Evolutionary conservation across 441 rosid species (phyloP).

Genomic region (Arabidopsis lyrata): DNA sequence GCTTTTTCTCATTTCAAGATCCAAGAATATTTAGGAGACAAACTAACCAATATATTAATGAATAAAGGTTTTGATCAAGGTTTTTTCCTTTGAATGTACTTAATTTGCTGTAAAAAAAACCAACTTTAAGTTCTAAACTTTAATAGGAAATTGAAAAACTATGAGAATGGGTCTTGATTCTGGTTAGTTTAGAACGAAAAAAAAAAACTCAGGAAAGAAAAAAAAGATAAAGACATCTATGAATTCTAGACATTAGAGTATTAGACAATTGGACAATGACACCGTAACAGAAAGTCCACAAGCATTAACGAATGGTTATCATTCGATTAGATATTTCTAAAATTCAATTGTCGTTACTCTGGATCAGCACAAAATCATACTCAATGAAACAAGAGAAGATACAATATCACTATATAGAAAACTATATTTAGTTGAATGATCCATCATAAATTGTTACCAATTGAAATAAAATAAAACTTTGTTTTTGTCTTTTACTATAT

Average conservation of each 20-base stretch:
- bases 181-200: background rate
- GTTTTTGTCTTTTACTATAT: background rate
- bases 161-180: slow-evolving; percentile 1
- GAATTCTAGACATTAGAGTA: background rate
- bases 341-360: background rate
- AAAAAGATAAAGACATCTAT: background rate
- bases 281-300: slow-evolving; percentile 26
- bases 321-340: background rate
- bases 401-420: background rate
- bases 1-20: slow-evolving; percentile 32
- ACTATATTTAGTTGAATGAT: background rate
- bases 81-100: background rate
- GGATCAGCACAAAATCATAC: slow-evolving; percentile 15
- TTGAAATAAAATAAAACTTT: background rate
- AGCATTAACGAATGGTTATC: background rate
- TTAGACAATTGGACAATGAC: too few relatives aligned
- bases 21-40: slow-evolving; percentile 10
- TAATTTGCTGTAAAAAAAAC: background rate
- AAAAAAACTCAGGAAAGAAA: background rate
- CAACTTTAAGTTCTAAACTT: background rate
- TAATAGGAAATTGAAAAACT: background rate
- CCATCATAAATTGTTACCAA: background rate
- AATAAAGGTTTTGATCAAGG: background rate
- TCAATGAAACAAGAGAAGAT: slow-evolving; percentile 10
- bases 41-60: background rate